These are phyloP conservation scores for Rhizophora mangle DNA, from an alignment of 345 rosid species.

Conservation along the genomic window DNA sequence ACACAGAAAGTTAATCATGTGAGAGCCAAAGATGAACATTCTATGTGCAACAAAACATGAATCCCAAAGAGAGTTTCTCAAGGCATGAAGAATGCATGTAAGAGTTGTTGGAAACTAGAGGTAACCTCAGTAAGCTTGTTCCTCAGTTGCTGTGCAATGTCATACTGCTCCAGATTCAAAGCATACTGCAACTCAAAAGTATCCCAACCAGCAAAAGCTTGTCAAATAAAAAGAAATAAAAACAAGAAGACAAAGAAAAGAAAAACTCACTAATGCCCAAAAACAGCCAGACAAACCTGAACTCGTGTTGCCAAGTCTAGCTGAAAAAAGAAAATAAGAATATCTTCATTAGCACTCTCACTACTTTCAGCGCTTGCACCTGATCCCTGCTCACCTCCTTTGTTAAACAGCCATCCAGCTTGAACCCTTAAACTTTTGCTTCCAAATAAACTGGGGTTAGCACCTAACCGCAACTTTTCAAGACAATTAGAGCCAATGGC, in stretches of 20 bases:
- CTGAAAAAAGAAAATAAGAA: conserved; percentile 84
- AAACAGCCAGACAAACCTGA: conserved; percentile 47
- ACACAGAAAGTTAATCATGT: too few species aligned
- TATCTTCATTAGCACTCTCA: conserved; percentile 89
- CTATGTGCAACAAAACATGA: neutral
- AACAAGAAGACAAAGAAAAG: neutral
- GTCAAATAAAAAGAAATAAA: conserved; percentile 11
- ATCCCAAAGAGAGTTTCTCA: neutral
- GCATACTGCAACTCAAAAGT: conserved; percentile 60
- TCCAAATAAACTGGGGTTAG: conserved; percentile 24
- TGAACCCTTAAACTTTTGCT: conserved; percentile 48
- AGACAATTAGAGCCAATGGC: conserved; percentile 25
- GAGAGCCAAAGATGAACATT: neutral
- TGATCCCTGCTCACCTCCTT: conserved; percentile 50
- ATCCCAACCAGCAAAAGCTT: conserved; percentile 11
- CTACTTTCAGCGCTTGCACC: conserved; percentile 71
- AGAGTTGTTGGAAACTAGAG: conserved; percentile 3
- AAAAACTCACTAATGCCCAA: neutral
- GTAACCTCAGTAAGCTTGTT: conserved; percentile 85
- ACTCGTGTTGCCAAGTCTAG: conserved; percentile 84
- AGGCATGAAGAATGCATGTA: neutral
- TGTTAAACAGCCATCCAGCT: conserved; percentile 80
- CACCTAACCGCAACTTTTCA: conserved; percentile 28
- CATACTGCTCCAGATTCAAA: conserved; percentile 80
- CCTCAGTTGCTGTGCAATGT: conserved; percentile 74